Evolutionary conservation across 352 stramenopile species (phyloP), one percentile per base, ranked within the genome.

Genomic region (Phytophthora chlamydospora): DNA sequence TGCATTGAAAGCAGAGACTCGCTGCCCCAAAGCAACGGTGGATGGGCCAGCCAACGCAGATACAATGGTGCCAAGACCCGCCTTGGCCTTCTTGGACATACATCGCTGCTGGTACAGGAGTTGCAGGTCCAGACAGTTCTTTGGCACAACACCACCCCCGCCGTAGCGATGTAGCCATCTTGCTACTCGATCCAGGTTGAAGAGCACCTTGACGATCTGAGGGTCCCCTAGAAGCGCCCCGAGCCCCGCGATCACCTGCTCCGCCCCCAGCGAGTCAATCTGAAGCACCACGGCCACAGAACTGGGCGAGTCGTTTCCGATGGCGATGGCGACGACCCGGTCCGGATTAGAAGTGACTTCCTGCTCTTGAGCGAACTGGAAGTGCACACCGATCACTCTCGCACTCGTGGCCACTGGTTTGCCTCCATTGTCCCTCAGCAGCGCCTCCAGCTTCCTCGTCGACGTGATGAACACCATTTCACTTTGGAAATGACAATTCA

Each of bases 281-380:
- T 62, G 36, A 19, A 68, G 34, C 21, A 68, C 59, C 12, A 58
- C 45, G 10, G 55, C 55, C 17, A 39, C 31, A n/a, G 38, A 32
- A 27, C 17, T 36, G 2, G 17, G 17, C 14, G 32, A 27, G 9
- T 39, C 32, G 14, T 19, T 31, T 7, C 31, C 45, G 12, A 51
- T 45, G 17, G 38, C 16, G 31, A 64, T 45, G 6, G 39, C 45
- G 6, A 43, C 56, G 14, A 51, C n/a, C 17, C 45, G 31, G 19
- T 50, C 45, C 7, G 24, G 11, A 6, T 55, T 40, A 4, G 14
- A 14, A 9, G 7, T 16, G 14, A n/a, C 38, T 19, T 39, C 17
- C 13, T 45, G 1, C n/a, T n/a, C n/a, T n/a, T n/a, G n/a, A 5
- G 45, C 45, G 17, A 58, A 58, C 56, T 58, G 56, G 14, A 64